Base-by-base conservation (phyloP, 2,329 filamentous ascomycete species). In the Chrysoporthe austroafricana region DNA sequence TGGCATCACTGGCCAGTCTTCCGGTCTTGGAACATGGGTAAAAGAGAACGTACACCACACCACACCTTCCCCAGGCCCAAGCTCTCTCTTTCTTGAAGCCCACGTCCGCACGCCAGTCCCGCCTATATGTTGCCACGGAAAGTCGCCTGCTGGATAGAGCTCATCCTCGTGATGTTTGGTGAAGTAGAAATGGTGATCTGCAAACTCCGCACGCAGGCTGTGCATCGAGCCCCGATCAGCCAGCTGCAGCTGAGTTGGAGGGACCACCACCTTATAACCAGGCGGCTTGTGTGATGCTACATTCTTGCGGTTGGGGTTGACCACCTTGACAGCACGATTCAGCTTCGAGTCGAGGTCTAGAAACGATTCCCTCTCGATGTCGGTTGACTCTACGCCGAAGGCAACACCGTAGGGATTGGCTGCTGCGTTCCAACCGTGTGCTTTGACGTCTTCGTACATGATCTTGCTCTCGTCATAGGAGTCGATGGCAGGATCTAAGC, bases 1-100 rank as follows among this genome's bases (percentile, higher is more conserved):
- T 0, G 86, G 86, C 85, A 88, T 88, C 59, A 88, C 81, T 0
- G 85, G 85, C 76, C 86, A 87, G 72, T 88, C 85, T 74, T 88
- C 86, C 18, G 84, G 81, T 46, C 84, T 76, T 0, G 83, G 82
- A 66, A 86, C 80, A 69, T 88, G 85, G 39, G 86, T 88, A 68
- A 88, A 82, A 4, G 61, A 85, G 57, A 71, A 71, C 4, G 48
- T 65, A 32, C 52, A 52, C 69, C 69, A 70, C 14, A 70, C 57
- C 3, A 70, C 69, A n/a, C 48, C 62, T 21, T 67, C 52, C 3
- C 42, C 44, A 14, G 62, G 39, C 13, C 32, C 32, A 16, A 67
- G 71, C 21, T 75, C 71, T 63, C 73, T 72, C 66, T 84, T 81
- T n/a, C 84, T 78, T 18, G 82, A 78, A 0, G 83, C 84, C 79